Base-by-base conservation (phyloP, 202 grass and related monocot genomes). In the Thinopyrum obtusiflorum region DNA sequence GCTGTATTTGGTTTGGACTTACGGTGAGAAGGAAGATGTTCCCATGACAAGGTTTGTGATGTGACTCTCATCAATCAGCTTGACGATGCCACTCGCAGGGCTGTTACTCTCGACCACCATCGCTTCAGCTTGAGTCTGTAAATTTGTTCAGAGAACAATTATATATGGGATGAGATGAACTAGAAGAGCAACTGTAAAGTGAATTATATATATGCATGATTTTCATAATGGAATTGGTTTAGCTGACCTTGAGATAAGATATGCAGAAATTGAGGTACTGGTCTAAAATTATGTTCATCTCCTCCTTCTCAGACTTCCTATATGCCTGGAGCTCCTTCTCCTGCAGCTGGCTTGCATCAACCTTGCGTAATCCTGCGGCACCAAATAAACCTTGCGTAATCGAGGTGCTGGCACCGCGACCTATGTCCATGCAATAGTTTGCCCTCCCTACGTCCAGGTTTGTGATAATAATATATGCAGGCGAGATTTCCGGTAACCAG, bases 1-100 rank as follows among this genome's bases (percentile, higher is more conserved):
- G 3, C 49, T 59, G 13, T 33, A 72, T 40, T 21, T 47, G 15
- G 61, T 87, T 1, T 81, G 24, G 77, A 9, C 89, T 11, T 90
- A 82, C 84, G 24, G 87, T 57, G 82, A 91, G 76, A 87, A 65
- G 33, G 88, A 84, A 75, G 86, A 89, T 55, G 80, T 81, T 65
- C 91, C 91, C 78, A 91, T 86, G 85, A 86, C 79, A 86, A 93
- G 83, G 20, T 86, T 81, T 79, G 80, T 93, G 75, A 93, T 87
- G 14, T 11, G 15, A 57, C 89, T 71, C 57, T 86, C 72, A 46
- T 86, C 85, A 79, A 94, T 84, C 21, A 91, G 80, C 82, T 90
- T 85, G 24, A 94, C 18, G 9, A 97, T 72, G 46, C 94, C 94
- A 87, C 88, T 81, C 11, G 87, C 80, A 57, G 84, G 84, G 80